phyloP scores from a whole-genome alignment of 148 eudicot genomes.

The Vaccinium vitisidaea region DNA sequence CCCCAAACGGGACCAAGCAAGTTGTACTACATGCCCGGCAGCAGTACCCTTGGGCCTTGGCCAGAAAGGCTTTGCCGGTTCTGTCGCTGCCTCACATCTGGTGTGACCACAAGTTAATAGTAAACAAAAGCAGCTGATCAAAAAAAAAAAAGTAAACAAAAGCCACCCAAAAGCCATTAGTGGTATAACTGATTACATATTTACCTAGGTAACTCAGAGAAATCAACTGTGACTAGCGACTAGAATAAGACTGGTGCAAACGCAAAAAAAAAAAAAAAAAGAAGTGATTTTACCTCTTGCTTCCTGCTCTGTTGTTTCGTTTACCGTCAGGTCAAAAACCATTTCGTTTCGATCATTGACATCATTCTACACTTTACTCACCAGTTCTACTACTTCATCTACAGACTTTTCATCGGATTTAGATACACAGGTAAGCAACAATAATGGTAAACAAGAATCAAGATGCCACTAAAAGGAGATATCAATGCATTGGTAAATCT shows the following conservation, averaged over 20 bases:
- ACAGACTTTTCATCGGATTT: conserved; percentile 74
- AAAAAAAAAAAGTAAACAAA: background rate
- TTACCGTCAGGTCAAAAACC: conserved; percentile 29
- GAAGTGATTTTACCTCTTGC: background rate
- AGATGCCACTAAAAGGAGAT: conserved; percentile 9
- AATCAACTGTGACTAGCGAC: background rate
- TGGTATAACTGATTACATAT: background rate
- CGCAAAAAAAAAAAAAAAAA: background rate
- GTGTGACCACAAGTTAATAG: background rate
- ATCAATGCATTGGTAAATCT: background rate
- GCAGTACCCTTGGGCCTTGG: background rate
- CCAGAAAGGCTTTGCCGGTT: conserved; percentile 11
- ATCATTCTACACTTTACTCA: conserved; percentile 61
- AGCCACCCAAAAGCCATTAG: background rate
- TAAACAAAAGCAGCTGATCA: background rate
- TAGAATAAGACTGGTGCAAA: conserved; percentile 9
- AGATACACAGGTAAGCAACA: conserved; percentile 62
- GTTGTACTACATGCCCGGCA: background rate
- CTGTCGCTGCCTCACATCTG: background rate
- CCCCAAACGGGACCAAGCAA: background rate
- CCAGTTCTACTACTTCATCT: conserved; percentile 54
- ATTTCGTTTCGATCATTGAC: conserved; percentile 43
- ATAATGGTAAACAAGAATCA: background rate
- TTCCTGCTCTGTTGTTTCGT: too few species aligned
- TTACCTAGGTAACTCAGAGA: background rate